These are phyloP conservation scores for Pestalotiopsis sp. DNA, from an alignment of 2,329 filamentous ascomycete species.

Conservation along the genomic window DNA sequence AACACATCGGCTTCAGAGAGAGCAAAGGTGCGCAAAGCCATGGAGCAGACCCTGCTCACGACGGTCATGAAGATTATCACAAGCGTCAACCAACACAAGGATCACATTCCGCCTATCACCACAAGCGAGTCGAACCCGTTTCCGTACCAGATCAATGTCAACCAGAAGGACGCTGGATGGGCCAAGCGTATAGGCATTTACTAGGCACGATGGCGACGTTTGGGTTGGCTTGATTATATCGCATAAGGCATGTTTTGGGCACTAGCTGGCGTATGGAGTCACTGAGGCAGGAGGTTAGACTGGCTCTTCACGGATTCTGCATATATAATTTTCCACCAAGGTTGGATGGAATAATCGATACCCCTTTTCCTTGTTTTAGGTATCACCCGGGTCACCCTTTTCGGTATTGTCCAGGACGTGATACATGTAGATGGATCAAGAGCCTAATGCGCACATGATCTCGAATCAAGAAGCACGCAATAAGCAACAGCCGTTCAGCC, in stretches of 20 bases:
- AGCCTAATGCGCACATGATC: too few species aligned
- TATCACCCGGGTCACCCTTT: background rate
- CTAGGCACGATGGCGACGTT: slow-evolving; percentile 31
- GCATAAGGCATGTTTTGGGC: background rate
- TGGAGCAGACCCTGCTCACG: slow-evolving; percentile 86
- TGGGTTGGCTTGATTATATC: background rate
- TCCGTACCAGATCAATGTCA: slow-evolving; percentile 89
- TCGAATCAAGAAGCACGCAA: too few species aligned
- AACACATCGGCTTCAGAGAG: slow-evolving; percentile 63
- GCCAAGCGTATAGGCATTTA: slow-evolving; percentile 78
- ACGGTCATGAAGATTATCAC: slow-evolving; percentile 89
- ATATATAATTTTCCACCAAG: background rate
- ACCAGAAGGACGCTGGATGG: slow-evolving; percentile 81
- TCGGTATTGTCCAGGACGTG: background rate
- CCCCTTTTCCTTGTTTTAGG: background rate
- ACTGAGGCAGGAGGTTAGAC: background rate
- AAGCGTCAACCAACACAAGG: slow-evolving; percentile 85
- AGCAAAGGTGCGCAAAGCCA: slow-evolving; percentile 84
- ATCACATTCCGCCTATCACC: slow-evolving; percentile 96
- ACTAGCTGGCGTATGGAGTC: background rate
- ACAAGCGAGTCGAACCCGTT: slow-evolving; percentile 92
- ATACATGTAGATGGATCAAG: background rate
- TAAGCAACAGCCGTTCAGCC: too few species aligned
- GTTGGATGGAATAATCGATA: background rate
- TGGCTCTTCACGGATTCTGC: background rate